Conservation (phyloP, 192 early-diverging fungal genomes). For the Ambispora gerdemannii region DNA sequence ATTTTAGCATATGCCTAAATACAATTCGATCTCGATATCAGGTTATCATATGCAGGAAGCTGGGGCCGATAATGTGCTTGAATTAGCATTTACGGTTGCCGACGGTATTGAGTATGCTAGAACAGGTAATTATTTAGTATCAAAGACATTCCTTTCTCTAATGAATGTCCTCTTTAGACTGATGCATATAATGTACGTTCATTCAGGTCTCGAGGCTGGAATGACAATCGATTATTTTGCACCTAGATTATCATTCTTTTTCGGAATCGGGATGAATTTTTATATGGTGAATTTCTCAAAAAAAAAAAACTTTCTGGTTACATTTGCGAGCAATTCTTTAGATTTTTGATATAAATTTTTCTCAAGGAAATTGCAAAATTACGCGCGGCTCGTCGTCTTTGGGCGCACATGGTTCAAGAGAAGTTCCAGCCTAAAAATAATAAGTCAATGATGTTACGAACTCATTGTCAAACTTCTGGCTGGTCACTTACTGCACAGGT, state of each 20-base stretch:
- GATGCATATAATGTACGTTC: too few species aligned
- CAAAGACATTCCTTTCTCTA: too few species aligned
- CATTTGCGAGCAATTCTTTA: not conserved
- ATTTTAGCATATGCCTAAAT: slow-evolving; percentile 79
- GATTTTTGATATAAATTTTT: not conserved
- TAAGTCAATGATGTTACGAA: slow-evolving; percentile 79
- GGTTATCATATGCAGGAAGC: slow-evolving; percentile 94
- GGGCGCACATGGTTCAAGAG: slow-evolving; percentile 75
- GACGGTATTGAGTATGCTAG: slow-evolving; percentile 83
- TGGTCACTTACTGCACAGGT: slow-evolving; percentile 89
- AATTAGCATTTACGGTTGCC: slow-evolving; percentile 89
- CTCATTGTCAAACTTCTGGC: slow-evolving; percentile 89
- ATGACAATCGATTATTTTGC: slow-evolving; percentile 89
- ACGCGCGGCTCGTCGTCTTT: slow-evolving; percentile 82
- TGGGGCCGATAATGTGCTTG: slow-evolving; percentile 83
- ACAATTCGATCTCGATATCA: slow-evolving; percentile 95
- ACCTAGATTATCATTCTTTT: slow-evolving; percentile 88
- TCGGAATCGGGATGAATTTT: slow-evolving; percentile 92
- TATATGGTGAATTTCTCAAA: slow-evolving; percentile 72
- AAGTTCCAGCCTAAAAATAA: slow-evolving; percentile 78
- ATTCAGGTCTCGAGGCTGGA: slow-evolving; percentile 64
- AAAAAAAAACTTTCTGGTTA: too few species aligned
- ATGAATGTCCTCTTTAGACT: too few species aligned
- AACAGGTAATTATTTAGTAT: slow-evolving; percentile 56
- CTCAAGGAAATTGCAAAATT: slow-evolving; percentile 83